Evolutionary conservation across 1,284 basidiomycete genomes (phyloP).

Genomic region (Leccinum subspadiceum): DNA sequence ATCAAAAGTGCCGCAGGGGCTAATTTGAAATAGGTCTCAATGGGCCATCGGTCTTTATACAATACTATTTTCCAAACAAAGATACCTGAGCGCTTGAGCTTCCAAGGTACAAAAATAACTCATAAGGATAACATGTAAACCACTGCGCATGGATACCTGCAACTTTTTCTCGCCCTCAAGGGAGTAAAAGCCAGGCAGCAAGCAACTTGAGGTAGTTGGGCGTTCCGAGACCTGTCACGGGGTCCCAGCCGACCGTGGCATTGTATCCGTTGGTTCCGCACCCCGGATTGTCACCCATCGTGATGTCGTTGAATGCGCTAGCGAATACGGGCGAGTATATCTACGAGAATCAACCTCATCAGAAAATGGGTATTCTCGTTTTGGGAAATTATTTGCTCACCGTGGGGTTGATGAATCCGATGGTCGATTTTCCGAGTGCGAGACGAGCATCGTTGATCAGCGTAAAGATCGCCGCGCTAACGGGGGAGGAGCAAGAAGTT

Average conservation of each 20-base stretch:
- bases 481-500: conserved; percentile 40
- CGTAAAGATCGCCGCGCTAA: conserved; percentile 40
- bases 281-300: conserved; percentile 39
- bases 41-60: not conserved
- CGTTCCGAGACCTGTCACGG: conserved; percentile 38
- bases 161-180: conserved; percentile 9
- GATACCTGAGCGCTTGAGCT: not conserved
- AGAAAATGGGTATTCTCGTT: not conserved
- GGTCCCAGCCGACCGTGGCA: conserved; percentile 39
- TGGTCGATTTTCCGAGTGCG: conserved; percentile 36
- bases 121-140: not conserved
- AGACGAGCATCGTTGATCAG: conserved; percentile 47
- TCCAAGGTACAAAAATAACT: not conserved
- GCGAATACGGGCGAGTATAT: conserved; percentile 22
- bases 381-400: conserved; percentile 12
- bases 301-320: conserved; percentile 40
- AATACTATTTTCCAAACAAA: not conserved
- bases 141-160: not conserved
- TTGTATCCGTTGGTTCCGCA: conserved; percentile 36
- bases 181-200: conserved; percentile 20
- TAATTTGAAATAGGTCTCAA: not conserved
- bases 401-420: conserved; percentile 38
- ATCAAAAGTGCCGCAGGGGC: not conserved
- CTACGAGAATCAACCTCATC: conserved; percentile 2
- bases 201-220: conserved; percentile 29